Base-by-base conservation (phyloP, 2,329 filamentous ascomycete genomes). In the Diaporthe sp. region DNA sequence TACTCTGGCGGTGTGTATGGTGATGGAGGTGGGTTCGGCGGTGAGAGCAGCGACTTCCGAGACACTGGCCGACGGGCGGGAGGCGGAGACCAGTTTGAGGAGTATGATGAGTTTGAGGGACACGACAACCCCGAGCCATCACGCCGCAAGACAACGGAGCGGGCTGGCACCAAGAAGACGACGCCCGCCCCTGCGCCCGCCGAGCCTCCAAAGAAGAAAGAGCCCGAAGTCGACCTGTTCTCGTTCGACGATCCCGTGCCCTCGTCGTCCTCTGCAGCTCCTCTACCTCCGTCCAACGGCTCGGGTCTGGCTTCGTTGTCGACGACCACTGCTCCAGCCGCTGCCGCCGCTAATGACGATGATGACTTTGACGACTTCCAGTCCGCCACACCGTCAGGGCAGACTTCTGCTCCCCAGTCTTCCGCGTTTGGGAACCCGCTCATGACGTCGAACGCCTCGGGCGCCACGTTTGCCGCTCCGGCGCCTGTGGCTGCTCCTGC, bases 351-450 rank as follows among this genome's bases (percentile, higher is more conserved):
- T 55, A 92, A 91, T 69, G 93, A 94, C 76, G 96, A 98, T 77
- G 96, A 98, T 78, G 97, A 98, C 77, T 98, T 98, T 81, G 97
- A 98, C 81, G 97, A 99, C 81, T 98, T 98, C 88, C 95, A 98
- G 83, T 97, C 95, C 28, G 96, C 96, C 19, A 87, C 93, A 3
- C 90, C 93, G 4, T 86, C 91, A 35, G 80, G 87, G 19, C 83
- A 84, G 55, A 68, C 80, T 15, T 82, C 87, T 25, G 83, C 88
- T 52, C 83, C 88, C 28, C 85, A 88, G 79, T 78, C 82, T 78
- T 77, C 82, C 77, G 72, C 69, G 12, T 77, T 86, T 77, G 78
- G 86, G 80, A 80, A 84, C 85, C 79, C 88, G 80, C 73, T 90
- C 79, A 78, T 87, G 22, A 88, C 88, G 22, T 86, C 87, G 8